A percentile compares a stretch with the other conserved stretches of the same genome.
Conservation (phyloP, 495 filamentous ascomycete species). For the Evansstolkia leycettana region DNA sequence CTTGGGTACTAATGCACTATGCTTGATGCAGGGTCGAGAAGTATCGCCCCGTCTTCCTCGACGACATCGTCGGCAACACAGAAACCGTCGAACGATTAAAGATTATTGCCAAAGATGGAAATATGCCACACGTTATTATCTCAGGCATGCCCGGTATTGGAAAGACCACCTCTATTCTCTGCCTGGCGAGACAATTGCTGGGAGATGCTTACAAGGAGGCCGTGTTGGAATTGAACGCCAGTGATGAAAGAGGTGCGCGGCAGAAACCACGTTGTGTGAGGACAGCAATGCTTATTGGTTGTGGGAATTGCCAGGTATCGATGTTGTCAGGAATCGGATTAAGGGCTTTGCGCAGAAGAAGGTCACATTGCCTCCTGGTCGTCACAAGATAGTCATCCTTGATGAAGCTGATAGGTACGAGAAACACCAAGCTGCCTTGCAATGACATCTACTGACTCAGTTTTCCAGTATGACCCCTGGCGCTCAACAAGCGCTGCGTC, state of each 20-base stretch:
- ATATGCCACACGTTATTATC: conserved; percentile 99
- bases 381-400: conserved; percentile 94
- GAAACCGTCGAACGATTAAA: conserved; percentile 96
- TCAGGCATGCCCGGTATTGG: conserved; percentile 98
- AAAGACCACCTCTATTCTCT: conserved; percentile 94
- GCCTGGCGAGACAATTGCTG: conserved; percentile 82
- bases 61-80: conserved; percentile 94
- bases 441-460: neutral
- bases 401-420: conserved; percentile 88
- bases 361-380: conserved; percentile 80
- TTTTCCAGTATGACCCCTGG: conserved; percentile 73
- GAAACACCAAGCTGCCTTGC: too few relatives aligned
- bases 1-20: conserved; percentile 2
- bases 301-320: conserved; percentile 57
- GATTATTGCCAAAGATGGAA: conserved; percentile 97
- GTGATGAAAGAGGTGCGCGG: conserved; percentile 77
- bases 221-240: conserved; percentile 90
- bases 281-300: too few relatives aligned
- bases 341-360: conserved; percentile 99
- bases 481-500: conserved; percentile 86
- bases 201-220: conserved; percentile 96
- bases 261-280: too few relatives aligned
- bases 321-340: conserved; percentile 96
- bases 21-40: conserved; percentile 76
- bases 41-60: conserved; percentile 85